Base-by-base conservation (phyloP, 768 basidiomycete species). In the Termitomyces sp. region DNA sequence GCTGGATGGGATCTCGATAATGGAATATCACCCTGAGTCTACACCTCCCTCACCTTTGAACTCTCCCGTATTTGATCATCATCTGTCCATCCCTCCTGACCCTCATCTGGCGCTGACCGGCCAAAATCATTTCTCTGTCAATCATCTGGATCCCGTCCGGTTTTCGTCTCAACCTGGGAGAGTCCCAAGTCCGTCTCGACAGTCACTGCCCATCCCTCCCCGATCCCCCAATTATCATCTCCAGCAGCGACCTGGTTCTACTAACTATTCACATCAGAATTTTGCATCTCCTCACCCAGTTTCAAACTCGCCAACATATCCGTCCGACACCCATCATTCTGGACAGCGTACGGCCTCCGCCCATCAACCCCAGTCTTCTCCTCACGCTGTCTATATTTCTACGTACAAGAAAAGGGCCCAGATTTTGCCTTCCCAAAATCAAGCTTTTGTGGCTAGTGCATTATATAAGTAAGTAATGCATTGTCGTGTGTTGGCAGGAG, bases 381-480 rank as follows among this genome's bases (percentile, higher is more conserved):
- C 66, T 43, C 58, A 58, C 13, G 53, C 82, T 56, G 68, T 81
- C 64, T 76, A 77, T 32, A 73, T 72, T n/a, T 58, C 76, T 47
- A 80, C 83, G 18, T 82, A 83, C 62, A 53, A 33, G 36, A 60
- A 59, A 33, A 31, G 29, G 18, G 56, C 16, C 16, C 20, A 39
- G 43, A 38, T 48, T 3, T 43, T 51, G 31, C 44, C 50, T 27
- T 38, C 51, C 25, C 48, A 51, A 64, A 7, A 83, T 80, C 60
- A 72, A 80, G 64, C 77, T 76, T 25, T 75, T 38, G 40, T 49
- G 23, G 40, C 53, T 39, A 33, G 32, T 40, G 71, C 79, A 3
- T 76, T 88, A 29, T 89, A 88, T 71, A 84, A 80, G 87, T 82
- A 60, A 46, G 77, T 39, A 2, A 32, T 43, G 10, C 7, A 36